phyloP scores from a whole-genome alignment of 1,284 basidiomycete species.

The Volvariella surrecta region DNA sequence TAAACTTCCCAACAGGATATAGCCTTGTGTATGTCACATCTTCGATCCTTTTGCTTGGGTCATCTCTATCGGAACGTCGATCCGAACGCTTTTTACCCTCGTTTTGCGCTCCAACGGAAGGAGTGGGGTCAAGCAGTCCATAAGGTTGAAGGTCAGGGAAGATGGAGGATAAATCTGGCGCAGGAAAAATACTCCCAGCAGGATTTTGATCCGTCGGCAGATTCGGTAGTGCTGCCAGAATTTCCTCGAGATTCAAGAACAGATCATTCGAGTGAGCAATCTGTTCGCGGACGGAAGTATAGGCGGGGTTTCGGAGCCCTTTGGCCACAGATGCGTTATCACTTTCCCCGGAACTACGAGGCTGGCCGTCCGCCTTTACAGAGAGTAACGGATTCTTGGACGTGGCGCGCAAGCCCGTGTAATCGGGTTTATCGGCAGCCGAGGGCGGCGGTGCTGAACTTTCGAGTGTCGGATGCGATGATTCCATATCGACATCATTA shows the following conservation, averaged over 20 bases:
- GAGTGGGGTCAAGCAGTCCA: constrained; percentile 40
- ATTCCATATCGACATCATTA: constrained; percentile 16
- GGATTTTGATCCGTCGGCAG: constrained; percentile 27
- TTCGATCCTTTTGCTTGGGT: constrained; percentile 59
- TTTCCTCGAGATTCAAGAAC: constrained; percentile 47
- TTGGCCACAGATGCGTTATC: constrained; percentile 21
- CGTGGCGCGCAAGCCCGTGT: constrained; percentile 14
- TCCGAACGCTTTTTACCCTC: constrained; percentile 48
- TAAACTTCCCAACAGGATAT: constrained; percentile 56
- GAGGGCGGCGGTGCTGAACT: no score
- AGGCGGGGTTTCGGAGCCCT: constrained; percentile 25
- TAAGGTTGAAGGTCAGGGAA: constrained; percentile 58
- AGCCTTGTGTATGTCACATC: constrained; percentile 62
- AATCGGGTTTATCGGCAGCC: not conserved
- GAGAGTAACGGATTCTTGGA: constrained; percentile 46
- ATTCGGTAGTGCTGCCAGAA: constrained; percentile 20
- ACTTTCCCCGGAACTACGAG: constrained; percentile 24
- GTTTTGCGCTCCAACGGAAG: constrained; percentile 14
- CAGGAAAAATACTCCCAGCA: constrained; percentile 23
- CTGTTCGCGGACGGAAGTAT: constrained; percentile 47
- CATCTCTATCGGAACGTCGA: constrained; percentile 54
- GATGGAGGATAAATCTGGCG: constrained; percentile 43
- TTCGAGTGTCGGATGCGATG: no score
- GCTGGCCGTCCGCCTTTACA: constrained; percentile 22
- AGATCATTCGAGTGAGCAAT: constrained; percentile 53